Percentiles rank a stretch among this genome's conserved stretches.
Evolutionary conservation across 176 grass and related monocot genomes (phyloP).

Genomic region (Cenchrus fungigraminus): DNA sequence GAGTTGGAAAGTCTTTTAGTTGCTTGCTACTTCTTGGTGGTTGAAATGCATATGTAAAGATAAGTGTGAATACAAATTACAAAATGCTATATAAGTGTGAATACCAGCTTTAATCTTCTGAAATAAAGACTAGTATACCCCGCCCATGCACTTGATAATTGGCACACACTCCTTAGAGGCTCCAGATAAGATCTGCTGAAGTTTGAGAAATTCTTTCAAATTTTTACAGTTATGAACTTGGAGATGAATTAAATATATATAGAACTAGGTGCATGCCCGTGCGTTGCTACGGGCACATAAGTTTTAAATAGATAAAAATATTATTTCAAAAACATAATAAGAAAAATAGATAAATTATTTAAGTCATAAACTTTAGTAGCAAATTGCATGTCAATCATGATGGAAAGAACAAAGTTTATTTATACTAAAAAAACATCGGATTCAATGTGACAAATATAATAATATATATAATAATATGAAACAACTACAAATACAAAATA

Average conservation of each 20-base stretch:
- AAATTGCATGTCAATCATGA: too few relatives aligned
- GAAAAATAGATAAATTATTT: too few relatives aligned
- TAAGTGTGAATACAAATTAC: neutral
- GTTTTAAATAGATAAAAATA: too few relatives aligned
- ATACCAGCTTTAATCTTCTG: neutral
- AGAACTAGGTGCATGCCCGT: too few relatives aligned
- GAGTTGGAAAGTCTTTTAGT: slow-evolving; percentile 18
- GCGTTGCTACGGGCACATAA: too few relatives aligned
- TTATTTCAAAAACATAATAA: too few relatives aligned
- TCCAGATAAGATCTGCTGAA: neutral
- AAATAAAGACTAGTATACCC: neutral
- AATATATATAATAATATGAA: too few relatives aligned
- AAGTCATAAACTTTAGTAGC: too few relatives aligned
- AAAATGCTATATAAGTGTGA: neutral
- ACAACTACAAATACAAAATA: too few relatives aligned
- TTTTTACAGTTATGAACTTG: neutral
- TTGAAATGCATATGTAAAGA: neutral
- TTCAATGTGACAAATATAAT: too few relatives aligned
- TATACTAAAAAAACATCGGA: too few relatives aligned
- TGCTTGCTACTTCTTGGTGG: slow-evolving; percentile 13
- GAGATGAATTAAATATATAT: neutral
- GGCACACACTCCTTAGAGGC: neutral
- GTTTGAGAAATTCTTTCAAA: neutral
- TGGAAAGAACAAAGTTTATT: too few relatives aligned
- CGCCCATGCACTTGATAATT: neutral